These are phyloP conservation scores for Ochetophila trinervis DNA, from an alignment of 306 rosid genomes.

Conservation along the genomic window DNA sequence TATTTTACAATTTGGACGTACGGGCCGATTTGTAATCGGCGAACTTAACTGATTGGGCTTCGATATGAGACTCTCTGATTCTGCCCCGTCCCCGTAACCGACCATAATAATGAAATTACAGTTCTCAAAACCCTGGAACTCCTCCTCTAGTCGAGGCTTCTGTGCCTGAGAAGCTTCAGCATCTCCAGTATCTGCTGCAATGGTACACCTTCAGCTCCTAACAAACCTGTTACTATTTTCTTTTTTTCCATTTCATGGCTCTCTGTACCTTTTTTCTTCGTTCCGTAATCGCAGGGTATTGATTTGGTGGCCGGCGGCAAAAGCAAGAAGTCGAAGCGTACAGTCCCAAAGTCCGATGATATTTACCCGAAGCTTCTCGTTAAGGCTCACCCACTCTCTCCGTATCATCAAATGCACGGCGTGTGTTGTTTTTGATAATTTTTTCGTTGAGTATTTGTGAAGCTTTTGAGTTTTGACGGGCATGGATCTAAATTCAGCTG, in stretches of 20 bases:
- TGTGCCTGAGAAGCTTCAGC: not conserved
- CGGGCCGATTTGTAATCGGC: no score
- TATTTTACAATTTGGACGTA: no score
- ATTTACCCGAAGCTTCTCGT: slow-evolving; percentile 76
- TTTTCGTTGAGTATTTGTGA: not conserved
- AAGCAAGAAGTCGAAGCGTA: slow-evolving; percentile 70
- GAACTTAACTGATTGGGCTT: no score
- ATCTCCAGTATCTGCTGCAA: slow-evolving; percentile 26
- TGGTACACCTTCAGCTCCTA: slow-evolving; percentile 31
- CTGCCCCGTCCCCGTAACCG: no score
- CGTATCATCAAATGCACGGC: not conserved
- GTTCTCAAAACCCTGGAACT: slow-evolving; percentile 38
- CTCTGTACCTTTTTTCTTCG: not conserved
- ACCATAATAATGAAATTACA: no score
- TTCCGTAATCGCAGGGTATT: slow-evolving; percentile 47
- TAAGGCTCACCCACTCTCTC: slow-evolving; percentile 32
- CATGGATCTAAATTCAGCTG: slow-evolving; percentile 35
- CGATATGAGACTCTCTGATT: no score
- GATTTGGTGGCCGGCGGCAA: slow-evolving; percentile 85
- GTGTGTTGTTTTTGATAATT: no score
- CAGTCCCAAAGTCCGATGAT: slow-evolving; percentile 69
- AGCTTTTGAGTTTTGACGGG: not conserved
- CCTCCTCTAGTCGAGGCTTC: not conserved
- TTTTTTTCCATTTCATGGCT: not conserved
- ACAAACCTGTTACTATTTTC: not conserved